Percentiles rank a stretch among this genome's conserved stretches.
phyloP scores from a whole-genome alignment of 768 basidiomycete genomes.

The Termitomyces sp. region DNA sequence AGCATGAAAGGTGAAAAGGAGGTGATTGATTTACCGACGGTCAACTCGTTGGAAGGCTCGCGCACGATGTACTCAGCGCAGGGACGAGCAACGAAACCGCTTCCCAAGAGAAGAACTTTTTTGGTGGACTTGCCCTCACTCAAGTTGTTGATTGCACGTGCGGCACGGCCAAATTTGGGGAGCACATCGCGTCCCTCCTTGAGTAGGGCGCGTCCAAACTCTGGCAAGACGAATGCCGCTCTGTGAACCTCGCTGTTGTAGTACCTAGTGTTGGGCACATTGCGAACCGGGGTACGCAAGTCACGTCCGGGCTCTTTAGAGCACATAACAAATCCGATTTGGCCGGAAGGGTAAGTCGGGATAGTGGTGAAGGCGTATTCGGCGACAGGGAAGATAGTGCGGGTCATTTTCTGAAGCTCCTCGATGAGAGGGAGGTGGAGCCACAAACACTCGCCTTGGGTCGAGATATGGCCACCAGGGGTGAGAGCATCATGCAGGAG shows the following conservation, averaged over 20 bases:
- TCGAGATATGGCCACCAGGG: constrained; percentile 89
- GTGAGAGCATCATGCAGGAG: constrained; percentile 86
- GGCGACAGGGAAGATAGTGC: constrained; percentile 68
- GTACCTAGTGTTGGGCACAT: constrained; percentile 70
- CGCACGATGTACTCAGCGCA: constrained; percentile 91
- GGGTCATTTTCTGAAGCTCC: constrained; percentile 63
- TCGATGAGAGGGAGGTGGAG: constrained; percentile 85
- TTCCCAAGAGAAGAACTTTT: constrained; percentile 85
- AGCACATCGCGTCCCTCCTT: constrained; percentile 66
- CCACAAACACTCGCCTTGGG: constrained; percentile 96
- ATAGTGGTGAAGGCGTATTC: constrained; percentile 96
- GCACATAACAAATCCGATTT: constrained; percentile 92
- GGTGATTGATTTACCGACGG: constrained; percentile 54
- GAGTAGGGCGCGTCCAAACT: constrained; percentile 75
- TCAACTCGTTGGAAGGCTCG: constrained; percentile 74
- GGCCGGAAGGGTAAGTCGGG: constrained; percentile 97
- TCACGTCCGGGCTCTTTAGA: constrained; percentile 70
- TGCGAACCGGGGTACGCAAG: constrained; percentile 67
- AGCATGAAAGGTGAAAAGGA: neutral
- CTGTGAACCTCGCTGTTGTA: constrained; percentile 81
- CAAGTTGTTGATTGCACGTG: constrained; percentile 34
- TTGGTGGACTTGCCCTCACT: constrained; percentile 37
- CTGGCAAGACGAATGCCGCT: constrained; percentile 86
- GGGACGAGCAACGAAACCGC: constrained; percentile 94
- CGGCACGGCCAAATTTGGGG: constrained; percentile 71